Percentiles rank a stretch among this genome's conserved stretches.
These are phyloP conservation scores for Aphanomyces cochlioides DNA, from an alignment of 352 stramenopile species.

Conservation along the genomic window DNA sequence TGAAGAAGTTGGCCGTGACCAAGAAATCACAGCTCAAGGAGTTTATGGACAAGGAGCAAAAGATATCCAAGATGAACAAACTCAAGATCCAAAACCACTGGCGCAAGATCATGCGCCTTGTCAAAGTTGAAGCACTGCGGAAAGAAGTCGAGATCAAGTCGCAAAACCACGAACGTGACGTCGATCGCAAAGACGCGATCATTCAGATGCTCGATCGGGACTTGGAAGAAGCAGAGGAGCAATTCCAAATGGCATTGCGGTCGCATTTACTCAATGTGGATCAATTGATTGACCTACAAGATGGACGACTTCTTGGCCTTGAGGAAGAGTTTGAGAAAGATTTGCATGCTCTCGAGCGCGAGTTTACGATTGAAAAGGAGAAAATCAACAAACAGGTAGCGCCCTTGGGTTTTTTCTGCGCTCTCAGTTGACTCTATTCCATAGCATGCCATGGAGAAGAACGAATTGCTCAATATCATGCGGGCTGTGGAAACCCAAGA, in stretches of 20 bases:
- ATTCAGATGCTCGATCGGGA: conserved; percentile 94
- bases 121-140: conserved; percentile 88
- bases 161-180: conserved; percentile 94
- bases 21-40: conserved; percentile 75
- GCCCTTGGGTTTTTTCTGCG: neutral
- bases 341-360: conserved; percentile 71
- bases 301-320: conserved; percentile 79
- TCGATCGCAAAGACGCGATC: conserved; percentile 92
- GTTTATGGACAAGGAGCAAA: conserved; percentile 70
- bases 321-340: conserved; percentile 90
- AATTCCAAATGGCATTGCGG: conserved; percentile 89
- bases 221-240: conserved; percentile 91
- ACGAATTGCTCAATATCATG: conserved; percentile 84
- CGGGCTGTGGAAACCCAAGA: conserved; percentile 79
- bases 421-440: neutral
- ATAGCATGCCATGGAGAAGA: conserved; percentile 65
- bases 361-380: conserved; percentile 83
- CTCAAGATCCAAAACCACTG: conserved; percentile 94
- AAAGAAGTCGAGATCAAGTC: conserved; percentile 91
- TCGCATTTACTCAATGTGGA: conserved; percentile 89
- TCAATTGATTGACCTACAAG: conserved; percentile 88
- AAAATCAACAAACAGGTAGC: conserved; percentile 52
- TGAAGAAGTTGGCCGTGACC: conserved; percentile 72
- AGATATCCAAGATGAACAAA: conserved; percentile 75
- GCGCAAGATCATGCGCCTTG: conserved; percentile 94